These are phyloP conservation scores for Periglandula ipomoeae DNA, from an alignment of 2,329 filamentous ascomycete species.

Conservation along the genomic window DNA sequence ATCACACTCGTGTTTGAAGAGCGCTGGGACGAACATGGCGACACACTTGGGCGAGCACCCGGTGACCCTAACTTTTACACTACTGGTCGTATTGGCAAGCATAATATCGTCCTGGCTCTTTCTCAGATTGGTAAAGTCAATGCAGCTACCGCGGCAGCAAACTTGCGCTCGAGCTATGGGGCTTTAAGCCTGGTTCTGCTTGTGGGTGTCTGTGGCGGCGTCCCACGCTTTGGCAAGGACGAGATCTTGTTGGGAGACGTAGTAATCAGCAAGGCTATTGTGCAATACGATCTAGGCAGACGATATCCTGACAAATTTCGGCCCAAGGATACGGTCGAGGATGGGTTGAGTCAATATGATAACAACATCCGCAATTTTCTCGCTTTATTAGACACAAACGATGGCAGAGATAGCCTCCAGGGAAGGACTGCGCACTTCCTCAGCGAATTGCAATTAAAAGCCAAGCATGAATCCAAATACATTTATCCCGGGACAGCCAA, in stretches of 20 bases:
- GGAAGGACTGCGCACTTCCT: slow-evolving; percentile 9
- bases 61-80: slow-evolving; percentile 13
- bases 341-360: slow-evolving; percentile 16
- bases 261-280: slow-evolving; percentile 18
- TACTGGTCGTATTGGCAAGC: slow-evolving; percentile 16
- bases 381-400: slow-evolving; percentile 13
- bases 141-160: slow-evolving; percentile 17
- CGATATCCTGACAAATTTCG: slow-evolving; percentile 15
- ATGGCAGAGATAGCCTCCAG: background rate
- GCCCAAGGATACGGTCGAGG: slow-evolving; percentile 16
- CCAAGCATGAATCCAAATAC: slow-evolving; percentile 10
- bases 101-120: slow-evolving; percentile 19
- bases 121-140: slow-evolving; percentile 19
- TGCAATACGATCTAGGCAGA: slow-evolving; percentile 22
- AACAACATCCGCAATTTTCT: slow-evolving; percentile 20
- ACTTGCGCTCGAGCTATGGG: slow-evolving; percentile 22
- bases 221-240: slow-evolving; percentile 13
- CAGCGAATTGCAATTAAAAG: slow-evolving; percentile 4
- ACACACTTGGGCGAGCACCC: slow-evolving; percentile 3
- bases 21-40: slow-evolving; percentile 9
- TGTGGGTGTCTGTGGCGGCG: slow-evolving; percentile 30
- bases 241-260: slow-evolving; percentile 23
- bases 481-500: slow-evolving; percentile 17
- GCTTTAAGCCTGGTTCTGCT: slow-evolving; percentile 24
- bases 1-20: slow-evolving; percentile 9